Evolutionary conservation across 495 filamentous ascomycete genomes (phyloP), one percentile per base, ranked within the genome.

Genomic region (Xylaria intraflava): DNA sequence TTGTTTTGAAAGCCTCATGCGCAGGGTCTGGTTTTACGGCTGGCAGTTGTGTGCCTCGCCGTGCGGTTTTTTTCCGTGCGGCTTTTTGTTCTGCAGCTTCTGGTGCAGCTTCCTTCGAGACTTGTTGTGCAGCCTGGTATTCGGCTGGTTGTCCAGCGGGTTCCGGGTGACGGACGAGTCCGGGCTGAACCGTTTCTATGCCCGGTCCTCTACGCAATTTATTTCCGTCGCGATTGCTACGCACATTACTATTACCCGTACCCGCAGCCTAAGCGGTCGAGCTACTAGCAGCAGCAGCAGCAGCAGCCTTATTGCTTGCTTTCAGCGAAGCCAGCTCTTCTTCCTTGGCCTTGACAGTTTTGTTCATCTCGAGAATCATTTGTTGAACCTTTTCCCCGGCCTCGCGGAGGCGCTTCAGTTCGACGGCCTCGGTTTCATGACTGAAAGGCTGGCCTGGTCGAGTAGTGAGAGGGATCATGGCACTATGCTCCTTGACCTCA

Each of bases 401-500:
- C 59, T 83, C 80, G 59, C 85, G 77, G 40, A 95, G 81, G 27
- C 82, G 83, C 72, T 83, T 84, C 22, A 83, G 74, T 70, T 93
- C 88, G 51, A 78, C 71, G 59, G 78, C 76, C 70, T 95, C 89
- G 46, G 84, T 84, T 66, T 86, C 82, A 59, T 74, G 71, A 66
- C 84, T 87, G 64, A 87, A 90, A n/a, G 84, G 83, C 62, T 88
- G 83, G 14, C 75, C 81, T 8, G 80, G 79, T 3, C 77, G 74
- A 46, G 79, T 83, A 17, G 65, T 73, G 19, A 76, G 65, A n/a
- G 87, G 87, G 40, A 91, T 83, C 72, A 88, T 80, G 27, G 85
- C 86, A 33, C 81, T 86, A 51, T 83, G 71, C 49, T 80, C 79
- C 56, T 75, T 75, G 44, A 76, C 77, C 39, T 79, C 71, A 62